Evolutionary conservation across 1,284 basidiomycete species (phyloP), one percentile per base, ranked within the genome.

Genomic region (Ustilago trichophora): DNA sequence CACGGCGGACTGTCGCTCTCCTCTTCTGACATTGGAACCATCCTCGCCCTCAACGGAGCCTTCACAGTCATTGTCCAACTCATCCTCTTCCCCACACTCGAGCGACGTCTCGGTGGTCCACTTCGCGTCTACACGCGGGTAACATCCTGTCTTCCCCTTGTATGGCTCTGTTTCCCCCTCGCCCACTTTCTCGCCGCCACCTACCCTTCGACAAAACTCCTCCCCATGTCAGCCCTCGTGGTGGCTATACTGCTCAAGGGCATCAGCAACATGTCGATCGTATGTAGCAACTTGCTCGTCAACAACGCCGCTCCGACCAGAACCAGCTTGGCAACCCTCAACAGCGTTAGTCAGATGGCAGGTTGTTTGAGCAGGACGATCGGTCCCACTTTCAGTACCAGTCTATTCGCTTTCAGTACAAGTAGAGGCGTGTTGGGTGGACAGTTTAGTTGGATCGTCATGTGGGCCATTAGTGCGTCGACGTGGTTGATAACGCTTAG

Each of bases 41-140:
- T 75, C 15, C 51, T 75, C n/a, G 71, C 72, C 10, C 22, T 57
- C 38, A 69, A 74, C 16, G 72, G 73, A 3, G 42, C 57, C 2
- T 52, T 71, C 7, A 51, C 68, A 9, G 65, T 77, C 37, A 26
- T 76, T 11, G 48, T 72, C 27, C 72, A 76, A 53, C 48, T 69
- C 29, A 13, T 72, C 16, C 22, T 64, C 6, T 75, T 77, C 26
- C 71, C 75, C 9, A 46, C 27, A 3, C 46, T 74, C 40, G 68
- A 73, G 41, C 50, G 62, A 3, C 25, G 51, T 2, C 27, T 67
- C 13, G 74, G 74, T 15, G 62, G 70, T 1, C 72, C 75, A 0
- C 27, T 54, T 4, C 38, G 32, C 15, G 51, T 72, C 6, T 73
- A 76, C 33, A 19, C 13, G 2, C 47, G 55, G 15, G 55, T 55